phyloP scores from a whole-genome alignment of 2,329 filamentous ascomycete genomes.

The Uncinocarpus reesii region DNA sequence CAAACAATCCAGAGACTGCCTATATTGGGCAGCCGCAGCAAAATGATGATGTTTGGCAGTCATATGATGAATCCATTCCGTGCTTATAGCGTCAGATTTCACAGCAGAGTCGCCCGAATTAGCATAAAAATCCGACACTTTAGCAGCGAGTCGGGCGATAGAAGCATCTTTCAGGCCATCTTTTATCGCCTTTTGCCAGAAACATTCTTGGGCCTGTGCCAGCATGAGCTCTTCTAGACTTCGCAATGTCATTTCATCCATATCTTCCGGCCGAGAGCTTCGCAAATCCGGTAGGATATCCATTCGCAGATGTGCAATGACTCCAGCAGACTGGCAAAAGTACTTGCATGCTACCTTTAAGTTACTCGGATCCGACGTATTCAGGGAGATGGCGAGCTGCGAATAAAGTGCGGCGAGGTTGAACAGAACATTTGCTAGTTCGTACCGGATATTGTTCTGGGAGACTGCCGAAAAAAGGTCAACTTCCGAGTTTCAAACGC shows the following conservation, averaged over 20 bases:
- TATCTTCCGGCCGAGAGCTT: conserved; percentile 79
- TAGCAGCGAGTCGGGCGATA: conserved; percentile 81
- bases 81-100: conserved; percentile 79
- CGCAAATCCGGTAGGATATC: conserved; percentile 73
- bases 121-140: conserved; percentile 84
- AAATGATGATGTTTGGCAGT: conserved; percentile 97
- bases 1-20: conserved; percentile 78
- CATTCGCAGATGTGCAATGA: conserved; percentile 66
- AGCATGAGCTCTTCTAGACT: conserved; percentile 74
- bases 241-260: conserved; percentile 81
- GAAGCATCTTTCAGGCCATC: conserved; percentile 85
- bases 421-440: conserved; percentile 84
- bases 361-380: conserved; percentile 67
- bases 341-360: conserved; percentile 83
- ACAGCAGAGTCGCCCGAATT: conserved; percentile 74
- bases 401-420: conserved; percentile 91
- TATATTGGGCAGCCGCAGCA: conserved; percentile 85
- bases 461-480: conserved; percentile 33
- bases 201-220: conserved; percentile 92
- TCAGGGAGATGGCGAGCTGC: conserved; percentile 73
- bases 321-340: conserved; percentile 77
- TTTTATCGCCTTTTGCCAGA: conserved; percentile 95
- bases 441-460: conserved; percentile 62
- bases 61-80: conserved; percentile 96
- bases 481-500: not conserved